Conservation (phyloP, 1,139 yeast species). For the Ogataea hybrid region DNA sequence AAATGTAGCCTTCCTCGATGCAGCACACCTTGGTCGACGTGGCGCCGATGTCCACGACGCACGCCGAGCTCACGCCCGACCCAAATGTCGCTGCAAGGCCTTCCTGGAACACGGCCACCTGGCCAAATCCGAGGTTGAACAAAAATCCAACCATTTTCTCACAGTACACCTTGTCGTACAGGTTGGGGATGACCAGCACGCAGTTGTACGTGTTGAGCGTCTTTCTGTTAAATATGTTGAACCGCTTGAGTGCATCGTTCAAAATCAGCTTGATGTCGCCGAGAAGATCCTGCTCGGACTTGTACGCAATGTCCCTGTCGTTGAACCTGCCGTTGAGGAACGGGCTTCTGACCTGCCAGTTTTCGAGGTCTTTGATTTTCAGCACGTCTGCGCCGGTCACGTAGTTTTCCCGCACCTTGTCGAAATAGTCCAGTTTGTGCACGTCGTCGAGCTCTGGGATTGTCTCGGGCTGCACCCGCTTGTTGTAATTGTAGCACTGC, state of each 20-base stretch:
- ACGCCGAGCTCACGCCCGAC: conserved; percentile 88
- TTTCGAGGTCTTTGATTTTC: conserved; percentile 46
- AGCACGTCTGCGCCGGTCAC: conserved; percentile 72
- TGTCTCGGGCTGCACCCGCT: conserved; percentile 59
- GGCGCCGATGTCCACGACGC: conserved; percentile 93
- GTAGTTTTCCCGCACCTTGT: conserved; percentile 32
- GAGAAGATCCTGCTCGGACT: conserved; percentile 65
- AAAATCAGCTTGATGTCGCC: conserved; percentile 63
- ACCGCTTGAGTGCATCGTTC: conserved; percentile 40
- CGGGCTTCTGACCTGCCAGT: conserved; percentile 71
- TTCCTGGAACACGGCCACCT: conserved; percentile 82
- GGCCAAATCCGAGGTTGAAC: conserved; percentile 65
- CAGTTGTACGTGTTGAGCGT: conserved; percentile 47
- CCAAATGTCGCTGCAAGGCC: conserved; percentile 93
- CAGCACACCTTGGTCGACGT: conserved; percentile 81
- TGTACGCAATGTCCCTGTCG: conserved; percentile 55
- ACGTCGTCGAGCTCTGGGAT: conserved; percentile 83
- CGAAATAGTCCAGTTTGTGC: conserved; percentile 64
- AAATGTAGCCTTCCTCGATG: conserved; percentile 88
- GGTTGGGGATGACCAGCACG: conserved; percentile 75
- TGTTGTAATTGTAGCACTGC: conserved; percentile 74
- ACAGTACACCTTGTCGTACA: conserved; percentile 78
- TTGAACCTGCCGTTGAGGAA: conserved; percentile 67
- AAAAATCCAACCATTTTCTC: conserved; percentile 65
- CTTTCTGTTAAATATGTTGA: conserved; percentile 43